Evolutionary conservation across 202 grass and related monocot species (phyloP).

Genomic region (Eragrostis tef): DNA sequence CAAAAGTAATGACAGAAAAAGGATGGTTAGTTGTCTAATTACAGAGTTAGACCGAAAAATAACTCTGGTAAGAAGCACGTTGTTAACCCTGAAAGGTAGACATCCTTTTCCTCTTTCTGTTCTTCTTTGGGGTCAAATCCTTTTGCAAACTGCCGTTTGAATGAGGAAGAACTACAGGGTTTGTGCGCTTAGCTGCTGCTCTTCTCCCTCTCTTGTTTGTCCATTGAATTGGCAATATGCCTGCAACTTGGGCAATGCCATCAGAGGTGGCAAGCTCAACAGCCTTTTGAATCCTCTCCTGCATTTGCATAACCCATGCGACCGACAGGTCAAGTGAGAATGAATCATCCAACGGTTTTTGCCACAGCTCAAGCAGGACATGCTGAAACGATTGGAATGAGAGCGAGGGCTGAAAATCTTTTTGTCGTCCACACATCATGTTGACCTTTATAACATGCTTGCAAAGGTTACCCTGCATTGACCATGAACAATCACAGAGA

Average conservation of each 20-base stretch:
- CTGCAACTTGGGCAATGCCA: conserved; percentile 63
- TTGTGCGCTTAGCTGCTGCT: conserved; percentile 49
- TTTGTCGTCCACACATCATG: conserved; percentile 55
- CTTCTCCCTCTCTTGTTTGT: conserved; percentile 65
- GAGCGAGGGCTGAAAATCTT: conserved; percentile 51
- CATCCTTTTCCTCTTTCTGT: conserved; percentile 70
- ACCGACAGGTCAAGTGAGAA: conserved; percentile 78
- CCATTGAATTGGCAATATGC: conserved; percentile 75
- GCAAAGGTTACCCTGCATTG: conserved; percentile 90
- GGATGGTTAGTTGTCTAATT: conserved; percentile 27
- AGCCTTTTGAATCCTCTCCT: conserved; percentile 66
- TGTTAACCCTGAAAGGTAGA: conserved; percentile 47
- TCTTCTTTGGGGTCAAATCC: conserved; percentile 58
- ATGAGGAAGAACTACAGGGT: conserved; percentile 45
- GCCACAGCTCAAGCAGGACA: conserved; percentile 68
- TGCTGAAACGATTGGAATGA: conserved; percentile 75
- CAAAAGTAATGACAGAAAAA: conserved; percentile 6
- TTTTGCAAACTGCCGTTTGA: conserved; percentile 47
- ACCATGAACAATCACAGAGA: conserved; percentile 76
- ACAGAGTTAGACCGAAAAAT: conserved; percentile 19
- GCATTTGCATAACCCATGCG: conserved; percentile 78
- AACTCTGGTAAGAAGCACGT: background rate
- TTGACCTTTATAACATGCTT: conserved; percentile 92
- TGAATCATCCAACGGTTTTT: conserved; percentile 75
- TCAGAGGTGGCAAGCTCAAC: conserved; percentile 60